These are phyloP conservation scores for Trichophyton rubrum DNA, from an alignment of 2,329 filamentous ascomycete species.

Conservation along the genomic window DNA sequence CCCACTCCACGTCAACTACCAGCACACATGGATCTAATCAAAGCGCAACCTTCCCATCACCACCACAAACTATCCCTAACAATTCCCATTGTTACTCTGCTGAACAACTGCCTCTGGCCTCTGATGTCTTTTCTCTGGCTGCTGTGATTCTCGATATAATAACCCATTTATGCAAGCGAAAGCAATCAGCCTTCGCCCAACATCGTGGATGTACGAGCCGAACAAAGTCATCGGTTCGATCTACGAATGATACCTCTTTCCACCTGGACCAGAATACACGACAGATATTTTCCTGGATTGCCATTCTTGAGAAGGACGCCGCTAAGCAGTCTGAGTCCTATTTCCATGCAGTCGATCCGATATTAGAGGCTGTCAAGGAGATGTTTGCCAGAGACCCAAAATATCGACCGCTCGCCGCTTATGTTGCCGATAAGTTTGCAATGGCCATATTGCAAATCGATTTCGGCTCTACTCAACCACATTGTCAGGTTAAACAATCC, in stretches of 20 bases:
- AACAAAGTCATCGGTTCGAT: constrained; percentile 28
- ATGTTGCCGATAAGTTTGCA: constrained; percentile 20
- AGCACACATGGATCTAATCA: background rate
- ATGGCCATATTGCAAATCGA: constrained; percentile 16
- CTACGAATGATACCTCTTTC: constrained; percentile 45
- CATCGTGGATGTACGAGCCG: constrained; percentile 44
- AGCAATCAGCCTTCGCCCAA: constrained; percentile 42
- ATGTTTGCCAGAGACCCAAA: constrained; percentile 27
- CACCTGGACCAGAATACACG: constrained; percentile 40
- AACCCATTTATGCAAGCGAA: constrained; percentile 46
- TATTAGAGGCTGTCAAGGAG: constrained; percentile 26
- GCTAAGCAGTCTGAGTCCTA: constrained; percentile 29
- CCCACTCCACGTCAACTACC: background rate
- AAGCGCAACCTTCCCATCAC: background rate
- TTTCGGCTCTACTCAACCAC: constrained; percentile 4
- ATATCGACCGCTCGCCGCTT: constrained; percentile 21
- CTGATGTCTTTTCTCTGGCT: constrained; percentile 48
- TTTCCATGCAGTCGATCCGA: constrained; percentile 27
- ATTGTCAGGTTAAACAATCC: constrained; percentile 2
- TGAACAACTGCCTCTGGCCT: constrained; percentile 17
- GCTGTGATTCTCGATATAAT: constrained; percentile 48
- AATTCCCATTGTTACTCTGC: background rate
- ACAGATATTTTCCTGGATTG: constrained; percentile 46
- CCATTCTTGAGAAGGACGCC: constrained; percentile 37
- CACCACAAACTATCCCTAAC: background rate